These are phyloP conservation scores for Penicillium sp. DNA, from an alignment of 2,329 filamentous ascomycete genomes.

Conservation along the genomic window DNA sequence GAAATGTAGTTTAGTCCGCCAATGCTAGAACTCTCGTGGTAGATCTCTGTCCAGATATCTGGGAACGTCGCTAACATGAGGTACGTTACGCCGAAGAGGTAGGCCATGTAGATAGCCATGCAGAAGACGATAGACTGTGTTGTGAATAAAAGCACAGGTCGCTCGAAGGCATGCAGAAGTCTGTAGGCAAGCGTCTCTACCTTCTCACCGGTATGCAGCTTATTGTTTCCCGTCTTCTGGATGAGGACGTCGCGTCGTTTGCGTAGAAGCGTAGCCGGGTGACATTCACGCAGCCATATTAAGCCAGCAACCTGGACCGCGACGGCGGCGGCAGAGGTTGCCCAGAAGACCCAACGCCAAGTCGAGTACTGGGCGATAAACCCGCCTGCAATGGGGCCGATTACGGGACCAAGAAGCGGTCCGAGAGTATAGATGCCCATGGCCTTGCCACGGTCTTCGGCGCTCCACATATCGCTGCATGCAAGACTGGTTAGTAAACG, in stretches of 20 bases:
- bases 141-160: constrained; percentile 54
- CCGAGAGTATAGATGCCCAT: constrained; percentile 60
- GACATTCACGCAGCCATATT: constrained; percentile 62
- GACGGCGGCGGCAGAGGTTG: constrained; percentile 60
- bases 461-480: constrained; percentile 7
- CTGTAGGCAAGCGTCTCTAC: constrained; percentile 18
- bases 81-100: constrained; percentile 24
- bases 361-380: constrained; percentile 60
- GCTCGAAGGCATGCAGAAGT: constrained; percentile 19
- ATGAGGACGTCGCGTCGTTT: constrained; percentile 44
- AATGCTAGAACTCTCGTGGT: neutral
- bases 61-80: neutral
- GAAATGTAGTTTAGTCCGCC: neutral
- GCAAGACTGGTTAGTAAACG: constrained; percentile 23
- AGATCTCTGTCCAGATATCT: neutral
- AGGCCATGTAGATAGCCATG: constrained; percentile 53
- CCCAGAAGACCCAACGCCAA: constrained; percentile 71
- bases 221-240: neutral
- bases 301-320: constrained; percentile 59
- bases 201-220: constrained; percentile 33
- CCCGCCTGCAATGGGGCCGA: constrained; percentile 63
- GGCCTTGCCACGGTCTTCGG: constrained; percentile 60
- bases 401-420: constrained; percentile 61
- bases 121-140: constrained; percentile 60
- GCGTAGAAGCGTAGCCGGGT: constrained; percentile 60